Evolutionary conservation across 495 filamentous ascomycete species (phyloP).

Genomic region (Penicillium atrosanguineum): DNA sequence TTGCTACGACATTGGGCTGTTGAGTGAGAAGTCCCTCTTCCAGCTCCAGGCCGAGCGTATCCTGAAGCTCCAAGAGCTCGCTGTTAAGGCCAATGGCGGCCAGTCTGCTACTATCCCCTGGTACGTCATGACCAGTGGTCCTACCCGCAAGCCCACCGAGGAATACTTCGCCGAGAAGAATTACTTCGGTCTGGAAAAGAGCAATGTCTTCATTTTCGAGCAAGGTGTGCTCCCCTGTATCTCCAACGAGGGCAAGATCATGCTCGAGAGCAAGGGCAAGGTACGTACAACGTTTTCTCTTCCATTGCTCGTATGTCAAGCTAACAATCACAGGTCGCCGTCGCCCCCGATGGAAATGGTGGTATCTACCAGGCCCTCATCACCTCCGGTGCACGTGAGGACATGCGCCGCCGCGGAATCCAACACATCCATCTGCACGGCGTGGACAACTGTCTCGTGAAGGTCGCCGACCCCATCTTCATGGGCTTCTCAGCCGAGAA

Average conservation of each 20-base stretch:
- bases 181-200: slow-evolving; percentile 84
- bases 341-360: slow-evolving; percentile 97
- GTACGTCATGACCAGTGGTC: slow-evolving; percentile 99
- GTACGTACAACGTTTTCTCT: slow-evolving; percentile 36
- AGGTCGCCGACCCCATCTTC: slow-evolving; percentile 94
- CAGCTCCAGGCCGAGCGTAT: slow-evolving; percentile 97
- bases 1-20: slow-evolving; percentile 91
- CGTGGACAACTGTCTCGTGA: slow-evolving; percentile 98
- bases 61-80: slow-evolving; percentile 76
- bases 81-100: slow-evolving; percentile 66
- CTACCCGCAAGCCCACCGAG: slow-evolving; percentile 89
- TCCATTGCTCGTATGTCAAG: background rate
- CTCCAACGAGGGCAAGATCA: slow-evolving; percentile 95
- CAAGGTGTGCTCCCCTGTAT: slow-evolving; percentile 96
- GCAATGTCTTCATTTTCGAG: slow-evolving; percentile 92
- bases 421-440: slow-evolving; percentile 97
- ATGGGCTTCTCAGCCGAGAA: slow-evolving; percentile 88
- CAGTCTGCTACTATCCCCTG: slow-evolving; percentile 77
- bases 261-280: slow-evolving; percentile 86
- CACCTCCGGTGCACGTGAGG: slow-evolving; percentile 73
- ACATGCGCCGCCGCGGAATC: slow-evolving; percentile 87
- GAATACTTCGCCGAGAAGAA: slow-evolving; percentile 85
- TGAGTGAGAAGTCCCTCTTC: slow-evolving; percentile 91
- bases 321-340: slow-evolving; percentile 59
- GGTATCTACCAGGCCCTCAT: slow-evolving; percentile 94